Evolutionary conservation across 495 filamentous ascomycete species (phyloP), one percentile per base, ranked within the genome.

Genomic region (Collariella sp.): DNA sequence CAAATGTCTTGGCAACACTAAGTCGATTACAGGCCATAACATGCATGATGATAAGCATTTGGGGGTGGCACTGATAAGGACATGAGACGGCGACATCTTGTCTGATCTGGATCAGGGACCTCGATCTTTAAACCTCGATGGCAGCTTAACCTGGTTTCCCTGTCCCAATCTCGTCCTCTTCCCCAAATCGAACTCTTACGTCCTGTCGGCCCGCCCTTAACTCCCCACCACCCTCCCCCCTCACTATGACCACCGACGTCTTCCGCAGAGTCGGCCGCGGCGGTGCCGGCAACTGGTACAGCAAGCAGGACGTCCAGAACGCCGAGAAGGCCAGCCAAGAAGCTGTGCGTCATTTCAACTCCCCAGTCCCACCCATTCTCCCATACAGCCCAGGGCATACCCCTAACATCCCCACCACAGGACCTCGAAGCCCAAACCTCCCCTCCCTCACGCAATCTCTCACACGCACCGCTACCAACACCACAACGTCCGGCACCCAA

Each of bases 221-320:
- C n/a, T n/a, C n/a, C n/a, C n/a, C n/a, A n/a, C n/a, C n/a, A n/a
- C n/a, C n/a, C n/a, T n/a, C n/a, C n/a, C n/a, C n/a, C n/a, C n/a
- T 7, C 41, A 9, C 22, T 20, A 64, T 62, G 60, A 58, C 64
- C 11, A 24, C 58, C 31, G 64, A 70, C n/a, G 62, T 60, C 33
- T 67, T 63, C 48, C 57, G 67, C 47, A 52, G 60, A n/a, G 62
- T 70, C 7, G 69, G 69, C 46, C 67, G 83, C 29, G 83, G 83
- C 31, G 83, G 83, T 34, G 82, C 81, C 2, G 83, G 82, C 33
- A 85, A 86, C 64, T 84, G 79, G 63, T 76, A 76, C 49, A 72
- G 68, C 61, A 70, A 78, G 50, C 70, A 76, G 60, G 76, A 82
- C 50, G 56, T 79, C 31, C 69, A 78, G 34, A 76, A 78, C 35